Evolutionary conservation across 768 basidiomycete genomes (phyloP), one percentile per base, ranked within the genome.

Genomic region (Melanogaster broomeanus): DNA sequence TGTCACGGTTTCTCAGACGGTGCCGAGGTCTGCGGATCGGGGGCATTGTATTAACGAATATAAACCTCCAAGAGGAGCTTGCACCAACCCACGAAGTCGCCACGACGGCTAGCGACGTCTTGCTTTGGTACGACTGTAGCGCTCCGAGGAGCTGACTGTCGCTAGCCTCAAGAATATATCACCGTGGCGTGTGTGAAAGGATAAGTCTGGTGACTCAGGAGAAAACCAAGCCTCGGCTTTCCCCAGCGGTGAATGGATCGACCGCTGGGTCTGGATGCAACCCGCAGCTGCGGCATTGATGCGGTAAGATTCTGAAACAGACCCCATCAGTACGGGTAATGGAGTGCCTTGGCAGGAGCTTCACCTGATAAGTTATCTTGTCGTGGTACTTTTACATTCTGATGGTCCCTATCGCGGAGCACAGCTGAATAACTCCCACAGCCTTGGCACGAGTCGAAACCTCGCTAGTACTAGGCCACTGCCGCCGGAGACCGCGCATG

Each of bases 141-240:
- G 60, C 15, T 45, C 55, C 19, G 67, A 68, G 42, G 65, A 62
- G 22, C 76, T 75, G 25, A 67, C 69, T 15, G 75, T 74, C 10
- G 64, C 74, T 12, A 75, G 57, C n/a, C n/a, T n/a, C n/a, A n/a
- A 45, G 6, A 63, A 63, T 43, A 78, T 74, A 21, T 62, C 53
- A 7, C 73, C 77, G 35, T 71, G 68, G 33, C 72, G 73, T 44
- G 77, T 72, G 16, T 65, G 73, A 58, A 78, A 76, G 38, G 73
- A 76, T 45, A 62, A 48, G 46, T 58, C 54, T 3, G 61, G 64
- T 11, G 48, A 34, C 25, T 8, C 4, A 27, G 8, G 25, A 8
- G 61, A 56, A 33, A 61, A 64, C 12, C 66, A 63, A 18, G 24
- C 27, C 6, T 19, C 10, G 38, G 66, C 68, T 48, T 58, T 53